Evolutionary conservation across 2,329 filamentous ascomycete species (phyloP), one percentile per base, ranked within the genome.

Genomic region (Tolypocladium sp.): DNA sequence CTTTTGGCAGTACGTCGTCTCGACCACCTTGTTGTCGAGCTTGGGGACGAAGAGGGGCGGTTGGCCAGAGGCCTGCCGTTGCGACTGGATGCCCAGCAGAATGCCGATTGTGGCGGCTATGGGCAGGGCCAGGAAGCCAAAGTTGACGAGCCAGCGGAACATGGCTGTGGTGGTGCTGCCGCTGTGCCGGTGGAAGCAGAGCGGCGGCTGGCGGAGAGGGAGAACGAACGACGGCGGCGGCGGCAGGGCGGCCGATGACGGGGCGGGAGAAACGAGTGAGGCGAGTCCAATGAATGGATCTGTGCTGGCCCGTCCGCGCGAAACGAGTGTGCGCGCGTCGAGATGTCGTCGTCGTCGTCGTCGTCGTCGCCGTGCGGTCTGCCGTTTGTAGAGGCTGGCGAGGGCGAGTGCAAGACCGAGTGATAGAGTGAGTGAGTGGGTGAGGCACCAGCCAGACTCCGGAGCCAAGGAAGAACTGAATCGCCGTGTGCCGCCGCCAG

Each of bases 101-200:
- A 82, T 70, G 55, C 78, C 80, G 37, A 82, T 63, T 12, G 79
- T 80, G 58, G 75, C 73, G 59, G 74, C 79, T 59, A 82, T 75
- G 44, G 77, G 81, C 60, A 83, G 69, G 63, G 75, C 75, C 61
- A 83, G 64, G 56, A 83, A 74, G 65, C 72, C 72, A 57, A 77
- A 73, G 69, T 80, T 83, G 69, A 82, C 73, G 60, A 82, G 66
- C 67, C 78, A 76, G 62, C 71, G 67, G 58, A 75, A 63, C 76
- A 78, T 78, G 64, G 63, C 49, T 41, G 56, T 4, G 49, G 49
- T 6, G 30, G 10, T 35, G 49, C 30, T 35, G 30, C 49, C 49
- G 49, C 49, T 22, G 49, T 15, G 30, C 30, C 5, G 20, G 20
- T 4, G 20, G 30, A 10, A 22, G 30, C 49, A 22, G 30, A 35